Evolutionary conservation across 2,329 filamentous ascomycete species (phyloP), one percentile per base, ranked within the genome.

Genomic region (Botrytis pseudocinerea): DNA sequence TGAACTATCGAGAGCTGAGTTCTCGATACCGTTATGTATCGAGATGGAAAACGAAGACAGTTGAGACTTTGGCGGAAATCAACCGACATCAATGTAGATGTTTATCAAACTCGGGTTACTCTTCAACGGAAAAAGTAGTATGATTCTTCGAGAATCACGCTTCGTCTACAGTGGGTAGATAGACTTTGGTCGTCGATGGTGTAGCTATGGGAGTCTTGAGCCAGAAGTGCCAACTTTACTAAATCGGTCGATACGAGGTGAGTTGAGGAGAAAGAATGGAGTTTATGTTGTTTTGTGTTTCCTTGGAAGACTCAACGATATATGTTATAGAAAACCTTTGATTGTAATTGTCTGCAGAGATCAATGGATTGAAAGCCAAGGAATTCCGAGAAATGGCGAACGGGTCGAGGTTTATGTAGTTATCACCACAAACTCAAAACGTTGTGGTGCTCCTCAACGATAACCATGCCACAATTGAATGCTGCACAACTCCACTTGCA

Each of bases 11-110:
- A 87, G 57, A 88, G 82, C 80, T 88, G 86, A 75, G 85, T 84
- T 85, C 85, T 87, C 82, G 86, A 87, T 80, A 88, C 85, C 73
- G 85, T 84, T 81, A 85, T 83, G 82, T 87, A 84, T 84, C 86
- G 84, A 85, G 85, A 85, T 76, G 86, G 86, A 78, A 86, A 87
- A 75, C 85, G 85, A 79, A 88, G 81, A 75, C 85, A 87, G 78
- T 85, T 84, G 75, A 85, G 84, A 77, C 84, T 85, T 82, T 84
- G 82, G 81, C 86, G 85, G 81, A 85, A 81, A 82, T 87, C 85
- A 87, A 87, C 86, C 86, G 86, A 88, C 86, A 88, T 88, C 86
- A 87, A 87, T 79, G 76, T 80, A 72, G 76, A 78, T 77, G 69
- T 78, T 76, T 68, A 42, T 46, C 60, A 70, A 70, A 62, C 63